Conservation (phyloP, 2,329 filamentous ascomycete genomes). For the Fusarium poae region DNA sequence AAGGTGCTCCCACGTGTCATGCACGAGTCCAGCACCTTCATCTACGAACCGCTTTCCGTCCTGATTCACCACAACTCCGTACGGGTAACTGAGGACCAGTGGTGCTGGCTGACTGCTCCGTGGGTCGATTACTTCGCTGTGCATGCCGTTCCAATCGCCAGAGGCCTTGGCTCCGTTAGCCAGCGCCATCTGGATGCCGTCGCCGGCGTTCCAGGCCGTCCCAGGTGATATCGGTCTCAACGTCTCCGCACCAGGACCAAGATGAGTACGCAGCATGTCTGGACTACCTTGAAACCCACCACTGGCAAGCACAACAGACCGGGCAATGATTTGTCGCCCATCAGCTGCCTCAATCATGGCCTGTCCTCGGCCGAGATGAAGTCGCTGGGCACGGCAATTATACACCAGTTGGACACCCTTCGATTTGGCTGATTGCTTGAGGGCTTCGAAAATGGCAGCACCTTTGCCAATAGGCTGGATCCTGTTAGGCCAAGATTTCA, state of each 20-base stretch:
- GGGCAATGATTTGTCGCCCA: constrained; percentile 11
- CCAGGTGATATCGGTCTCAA: constrained; percentile 19
- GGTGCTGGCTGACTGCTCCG: constrained; percentile 15
- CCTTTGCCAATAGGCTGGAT: constrained; percentile 20
- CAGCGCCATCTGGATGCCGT: constrained; percentile 18
- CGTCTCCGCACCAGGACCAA: constrained; percentile 21
- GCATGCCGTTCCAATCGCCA: constrained; percentile 15
- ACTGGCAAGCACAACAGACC: constrained; percentile 16
- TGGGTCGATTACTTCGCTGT: constrained; percentile 14
- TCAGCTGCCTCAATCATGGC: constrained; percentile 16
- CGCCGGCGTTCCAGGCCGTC: constrained; percentile 16
- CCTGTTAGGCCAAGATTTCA: constrained; percentile 19
- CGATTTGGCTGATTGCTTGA: constrained; percentile 19
- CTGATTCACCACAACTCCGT: constrained; percentile 16
- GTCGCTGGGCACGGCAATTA: constrained; percentile 19
- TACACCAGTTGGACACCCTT: constrained; percentile 17
- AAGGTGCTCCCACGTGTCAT: constrained; percentile 19
- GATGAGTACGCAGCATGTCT: constrained; percentile 19
- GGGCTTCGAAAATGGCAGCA: constrained; percentile 17
- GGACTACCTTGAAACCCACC: constrained; percentile 19
- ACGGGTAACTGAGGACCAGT: constrained; percentile 17
- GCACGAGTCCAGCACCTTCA: constrained; percentile 18
- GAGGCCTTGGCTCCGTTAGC: constrained; percentile 16
- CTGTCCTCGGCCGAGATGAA: constrained; percentile 12
- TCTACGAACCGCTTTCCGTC: constrained; percentile 17